Evolutionary conservation across 108 stramenopile genomes (phyloP).

Genomic region (Pelagomonas calceolata): DNA sequence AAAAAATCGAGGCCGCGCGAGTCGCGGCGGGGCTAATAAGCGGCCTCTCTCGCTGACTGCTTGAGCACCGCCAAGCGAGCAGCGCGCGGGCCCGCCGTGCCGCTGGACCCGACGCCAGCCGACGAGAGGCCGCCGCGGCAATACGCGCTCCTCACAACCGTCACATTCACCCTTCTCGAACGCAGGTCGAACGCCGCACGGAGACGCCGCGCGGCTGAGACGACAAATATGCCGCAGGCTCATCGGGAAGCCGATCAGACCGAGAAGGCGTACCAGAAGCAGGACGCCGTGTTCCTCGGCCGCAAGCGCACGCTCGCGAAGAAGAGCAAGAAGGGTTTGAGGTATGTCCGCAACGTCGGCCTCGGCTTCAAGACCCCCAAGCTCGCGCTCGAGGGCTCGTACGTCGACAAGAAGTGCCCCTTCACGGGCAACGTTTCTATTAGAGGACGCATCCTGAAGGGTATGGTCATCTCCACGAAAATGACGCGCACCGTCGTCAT

Average conservation of each 20-base stretch:
- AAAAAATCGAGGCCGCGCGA: too few relatives aligned
- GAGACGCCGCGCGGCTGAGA: too few relatives aligned
- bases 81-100: too few relatives aligned
- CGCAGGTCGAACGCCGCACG: too few relatives aligned
- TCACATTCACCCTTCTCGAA: too few relatives aligned
- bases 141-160: too few relatives aligned
- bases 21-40: too few relatives aligned
- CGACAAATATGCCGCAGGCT: too few relatives aligned
- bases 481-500: constrained; percentile 98
- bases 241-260: constrained; percentile 44
- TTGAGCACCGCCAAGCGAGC: too few relatives aligned
- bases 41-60: too few relatives aligned
- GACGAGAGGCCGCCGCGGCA: too few relatives aligned
- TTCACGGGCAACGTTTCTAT: constrained; percentile 98
- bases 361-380: constrained; percentile 99
- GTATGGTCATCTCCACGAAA: constrained; percentile 96
- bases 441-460: constrained; percentile 95
- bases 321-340: constrained; percentile 75
- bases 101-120: too few relatives aligned
- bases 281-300: constrained; percentile 95
- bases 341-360: constrained; percentile 87
- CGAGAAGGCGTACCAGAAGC: constrained; percentile 99
- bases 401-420: constrained; percentile 99
- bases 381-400: constrained; percentile 83
- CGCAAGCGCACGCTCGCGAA: constrained; percentile 75